Evolutionary conservation across 306 rosid species (phyloP).

Genomic region (Fragaria ananassa): DNA sequence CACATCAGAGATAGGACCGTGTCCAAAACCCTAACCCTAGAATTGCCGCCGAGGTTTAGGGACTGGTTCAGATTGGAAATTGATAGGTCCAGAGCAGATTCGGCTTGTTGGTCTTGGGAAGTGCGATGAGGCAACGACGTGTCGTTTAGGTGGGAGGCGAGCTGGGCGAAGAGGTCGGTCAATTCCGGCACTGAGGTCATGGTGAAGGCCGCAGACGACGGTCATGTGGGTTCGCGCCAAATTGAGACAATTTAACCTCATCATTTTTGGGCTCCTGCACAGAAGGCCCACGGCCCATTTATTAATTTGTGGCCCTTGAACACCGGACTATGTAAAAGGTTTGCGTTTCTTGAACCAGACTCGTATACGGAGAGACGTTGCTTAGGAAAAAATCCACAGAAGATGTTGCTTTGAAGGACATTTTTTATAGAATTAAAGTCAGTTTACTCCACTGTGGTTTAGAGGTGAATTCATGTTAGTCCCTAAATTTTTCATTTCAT

Average conservation of each 20-base stretch:
- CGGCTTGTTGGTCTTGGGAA: constrained; percentile 4
- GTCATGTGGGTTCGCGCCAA: constrained; percentile 35
- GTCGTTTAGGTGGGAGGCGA: constrained; percentile 32
- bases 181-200: constrained; percentile 26
- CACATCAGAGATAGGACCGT: constrained; percentile 42
- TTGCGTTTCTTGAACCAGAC: too few relatives aligned
- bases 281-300: too few relatives aligned
- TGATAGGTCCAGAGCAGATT: constrained; percentile 23
- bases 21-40: constrained; percentile 42
- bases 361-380: too few relatives aligned
- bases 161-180: constrained; percentile 32
- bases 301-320: too few relatives aligned
- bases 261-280: not conserved
- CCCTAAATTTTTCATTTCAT: too few relatives aligned
- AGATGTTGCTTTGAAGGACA: too few relatives aligned
- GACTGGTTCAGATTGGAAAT: constrained; percentile 32
- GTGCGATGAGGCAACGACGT: constrained; percentile 8
- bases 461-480: too few relatives aligned
- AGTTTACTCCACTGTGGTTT: too few relatives aligned
- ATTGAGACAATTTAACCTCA: not conserved
- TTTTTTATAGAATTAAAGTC: too few relatives aligned
- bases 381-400: too few relatives aligned
- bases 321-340: too few relatives aligned
- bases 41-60: constrained; percentile 25
- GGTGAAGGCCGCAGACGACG: not conserved